phyloP scores from a whole-genome alignment of 179 eudicot species.

The Nepenthes alata region DNA sequence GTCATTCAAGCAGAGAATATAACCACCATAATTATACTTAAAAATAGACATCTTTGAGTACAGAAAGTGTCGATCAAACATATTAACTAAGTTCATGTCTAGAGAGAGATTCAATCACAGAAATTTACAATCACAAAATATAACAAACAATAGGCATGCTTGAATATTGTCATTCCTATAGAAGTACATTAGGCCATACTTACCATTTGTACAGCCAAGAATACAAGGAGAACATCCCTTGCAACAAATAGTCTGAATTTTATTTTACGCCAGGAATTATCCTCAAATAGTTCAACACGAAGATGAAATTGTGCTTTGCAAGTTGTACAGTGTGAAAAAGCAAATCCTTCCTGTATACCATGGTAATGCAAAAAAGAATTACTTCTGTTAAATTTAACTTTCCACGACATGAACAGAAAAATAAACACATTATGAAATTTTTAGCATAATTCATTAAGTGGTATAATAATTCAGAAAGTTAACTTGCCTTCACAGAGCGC shows the following conservation, averaged over 20 bases:
- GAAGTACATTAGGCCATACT: slow-evolving; percentile 18
- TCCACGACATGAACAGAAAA: not conserved
- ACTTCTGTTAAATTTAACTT: not conserved
- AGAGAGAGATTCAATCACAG: too few relatives aligned
- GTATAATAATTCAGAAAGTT: not conserved
- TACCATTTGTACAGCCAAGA: slow-evolving; percentile 81
- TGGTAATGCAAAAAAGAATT: not conserved
- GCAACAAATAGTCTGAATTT: slow-evolving; percentile 87
- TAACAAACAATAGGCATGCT: too few relatives aligned
- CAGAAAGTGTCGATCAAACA: too few relatives aligned
- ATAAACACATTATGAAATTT: not conserved
- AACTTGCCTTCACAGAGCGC: slow-evolving; percentile 74
- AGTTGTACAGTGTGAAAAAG: slow-evolving; percentile 92
- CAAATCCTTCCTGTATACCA: slow-evolving; percentile 68
- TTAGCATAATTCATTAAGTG: not conserved
- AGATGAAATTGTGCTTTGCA: slow-evolving; percentile 95
- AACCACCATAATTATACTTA: too few relatives aligned
- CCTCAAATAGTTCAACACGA: slow-evolving; percentile 46
- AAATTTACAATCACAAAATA: too few relatives aligned
- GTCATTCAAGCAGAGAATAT: too few relatives aligned
- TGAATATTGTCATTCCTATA: not conserved
- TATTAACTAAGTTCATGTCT: too few relatives aligned
- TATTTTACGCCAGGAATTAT: slow-evolving; percentile 69
- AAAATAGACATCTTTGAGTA: too few relatives aligned
- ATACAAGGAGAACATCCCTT: slow-evolving; percentile 72